Conservation (phyloP, 108 stramenopile genomes). For the Chaetoceros tenuissimus region DNA sequence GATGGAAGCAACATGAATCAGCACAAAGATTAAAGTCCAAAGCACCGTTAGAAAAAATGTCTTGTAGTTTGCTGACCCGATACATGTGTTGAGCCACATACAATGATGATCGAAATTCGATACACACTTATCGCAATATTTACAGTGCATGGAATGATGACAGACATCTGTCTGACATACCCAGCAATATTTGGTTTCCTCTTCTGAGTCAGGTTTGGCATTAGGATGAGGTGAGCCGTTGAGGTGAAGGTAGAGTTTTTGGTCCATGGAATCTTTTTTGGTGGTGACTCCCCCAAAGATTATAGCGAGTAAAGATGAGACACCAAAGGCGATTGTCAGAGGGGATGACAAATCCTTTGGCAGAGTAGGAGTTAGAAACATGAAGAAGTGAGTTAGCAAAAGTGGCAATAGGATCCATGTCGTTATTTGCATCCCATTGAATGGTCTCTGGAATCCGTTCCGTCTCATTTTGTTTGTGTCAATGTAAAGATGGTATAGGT, state of each 20-base stretch:
- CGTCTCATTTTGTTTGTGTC: conserved; percentile 6
- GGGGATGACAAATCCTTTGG: conserved; percentile 56
- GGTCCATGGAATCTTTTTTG: conserved; percentile 54
- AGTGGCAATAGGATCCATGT: conserved; percentile 67
- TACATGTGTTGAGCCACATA: conserved; percentile 90
- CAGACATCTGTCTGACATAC: conserved; percentile 67
- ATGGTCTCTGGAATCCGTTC: conserved; percentile 61
- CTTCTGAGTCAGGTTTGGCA: not conserved
- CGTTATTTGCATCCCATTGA: conserved; percentile 59
- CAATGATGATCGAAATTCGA: conserved; percentile 93
- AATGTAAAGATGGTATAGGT: not conserved
- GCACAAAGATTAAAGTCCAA: conserved; percentile 33
- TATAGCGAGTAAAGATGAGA: conserved; percentile 18
- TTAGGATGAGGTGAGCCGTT: conserved; percentile 2
- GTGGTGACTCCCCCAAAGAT: conserved; percentile 44
- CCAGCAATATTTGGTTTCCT: conserved; percentile 78
- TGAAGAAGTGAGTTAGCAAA: conserved; percentile 49
- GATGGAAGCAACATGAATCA: conserved; percentile 19
- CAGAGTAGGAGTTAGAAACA: conserved; percentile 50
- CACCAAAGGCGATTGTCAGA: conserved; percentile 34
- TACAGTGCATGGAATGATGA: conserved; percentile 84
- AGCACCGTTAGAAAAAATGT: conserved; percentile 63
- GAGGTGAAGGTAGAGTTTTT: conserved; percentile 34
- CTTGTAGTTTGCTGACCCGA: conserved; percentile 71
- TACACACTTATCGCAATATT: conserved; percentile 93